phyloP scores from a whole-genome alignment of 1,139 yeast species.

The Yamadazyma diddensiae region DNA sequence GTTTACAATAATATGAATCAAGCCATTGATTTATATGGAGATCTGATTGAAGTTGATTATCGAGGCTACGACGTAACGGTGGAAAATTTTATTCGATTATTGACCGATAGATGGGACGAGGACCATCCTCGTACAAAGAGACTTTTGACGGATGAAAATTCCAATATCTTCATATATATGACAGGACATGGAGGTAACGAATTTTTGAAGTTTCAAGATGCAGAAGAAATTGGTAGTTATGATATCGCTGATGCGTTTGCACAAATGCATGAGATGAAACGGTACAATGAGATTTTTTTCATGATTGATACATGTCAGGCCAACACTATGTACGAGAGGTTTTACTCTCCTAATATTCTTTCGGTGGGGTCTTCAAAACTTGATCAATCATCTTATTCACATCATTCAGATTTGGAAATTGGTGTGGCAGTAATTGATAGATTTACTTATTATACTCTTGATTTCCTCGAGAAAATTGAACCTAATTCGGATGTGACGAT shows the following conservation, averaged over 20 bases:
- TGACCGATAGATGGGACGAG: constrained; percentile 94
- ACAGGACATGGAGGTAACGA: constrained; percentile 99
- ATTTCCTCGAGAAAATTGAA: constrained; percentile 77
- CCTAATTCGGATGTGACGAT: constrained; percentile 73
- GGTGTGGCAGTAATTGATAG: constrained; percentile 98
- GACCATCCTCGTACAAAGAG: constrained; percentile 92
- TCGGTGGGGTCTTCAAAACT: constrained; percentile 92
- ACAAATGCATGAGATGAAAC: constrained; percentile 93
- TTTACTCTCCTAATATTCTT: constrained; percentile 87
- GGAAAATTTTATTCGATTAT: constrained; percentile 82
- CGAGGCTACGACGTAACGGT: constrained; percentile 98
- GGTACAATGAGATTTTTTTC: constrained; percentile 92
- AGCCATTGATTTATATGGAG: constrained; percentile 92
- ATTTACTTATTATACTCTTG: constrained; percentile 88
- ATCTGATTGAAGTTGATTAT: constrained; percentile 92
- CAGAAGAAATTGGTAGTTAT: constrained; percentile 93
- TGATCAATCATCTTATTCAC: constrained; percentile 91
- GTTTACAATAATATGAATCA: constrained; percentile 94
- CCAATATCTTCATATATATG: constrained; percentile 89
- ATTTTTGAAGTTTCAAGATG: constrained; percentile 94
- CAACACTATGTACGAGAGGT: constrained; percentile 91
- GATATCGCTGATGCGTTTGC: constrained; percentile 97
- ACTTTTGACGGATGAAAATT: constrained; percentile 85
- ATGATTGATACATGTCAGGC: constrained; percentile 99
- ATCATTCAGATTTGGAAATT: constrained; percentile 90